These are phyloP conservation scores for Carex cristatella DNA, from an alignment of 176 grass and related monocot species.

Conservation along the genomic window DNA sequence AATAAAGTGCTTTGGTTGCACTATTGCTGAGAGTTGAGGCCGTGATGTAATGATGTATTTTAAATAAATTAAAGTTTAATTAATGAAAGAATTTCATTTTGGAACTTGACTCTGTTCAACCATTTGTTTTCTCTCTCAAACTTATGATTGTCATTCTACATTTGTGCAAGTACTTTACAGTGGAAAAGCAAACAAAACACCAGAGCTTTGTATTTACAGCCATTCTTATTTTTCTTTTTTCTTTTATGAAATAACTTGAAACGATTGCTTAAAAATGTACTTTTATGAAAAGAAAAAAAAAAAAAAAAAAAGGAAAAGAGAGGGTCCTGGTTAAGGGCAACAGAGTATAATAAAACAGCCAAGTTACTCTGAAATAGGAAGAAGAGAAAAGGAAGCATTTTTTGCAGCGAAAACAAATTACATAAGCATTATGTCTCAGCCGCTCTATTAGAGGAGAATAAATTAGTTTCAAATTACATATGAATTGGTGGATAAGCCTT, in stretches of 20 bases:
- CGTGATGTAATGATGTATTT: not conserved
- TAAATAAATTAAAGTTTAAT: not conserved
- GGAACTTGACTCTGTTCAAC: not conserved
- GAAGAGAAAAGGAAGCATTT: not conserved
- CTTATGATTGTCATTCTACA: not conserved
- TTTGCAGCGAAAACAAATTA: too few relatives aligned
- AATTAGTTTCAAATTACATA: not conserved
- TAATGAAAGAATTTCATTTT: not conserved
- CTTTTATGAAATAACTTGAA: not conserved
- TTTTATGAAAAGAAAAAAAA: too few relatives aligned
- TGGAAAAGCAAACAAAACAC: not conserved
- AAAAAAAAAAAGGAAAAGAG: too few relatives aligned
- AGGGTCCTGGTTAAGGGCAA: not conserved
- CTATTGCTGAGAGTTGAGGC: not conserved
- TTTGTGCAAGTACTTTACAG: not conserved
- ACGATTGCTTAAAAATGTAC: not conserved
- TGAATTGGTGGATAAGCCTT: not conserved
- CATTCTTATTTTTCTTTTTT: too few relatives aligned
- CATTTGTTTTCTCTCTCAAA: not conserved
- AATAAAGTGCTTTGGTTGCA: slow-evolving; percentile 9
- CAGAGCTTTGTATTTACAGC: not conserved
- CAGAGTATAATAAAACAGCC: not conserved
- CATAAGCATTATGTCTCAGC: too few relatives aligned
- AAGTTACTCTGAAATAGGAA: not conserved
- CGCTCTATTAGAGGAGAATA: too few relatives aligned